These are phyloP conservation scores for Stentor roeselii DNA, from an alignment of 73 alveolate genomes.

Conservation along the genomic window DNA sequence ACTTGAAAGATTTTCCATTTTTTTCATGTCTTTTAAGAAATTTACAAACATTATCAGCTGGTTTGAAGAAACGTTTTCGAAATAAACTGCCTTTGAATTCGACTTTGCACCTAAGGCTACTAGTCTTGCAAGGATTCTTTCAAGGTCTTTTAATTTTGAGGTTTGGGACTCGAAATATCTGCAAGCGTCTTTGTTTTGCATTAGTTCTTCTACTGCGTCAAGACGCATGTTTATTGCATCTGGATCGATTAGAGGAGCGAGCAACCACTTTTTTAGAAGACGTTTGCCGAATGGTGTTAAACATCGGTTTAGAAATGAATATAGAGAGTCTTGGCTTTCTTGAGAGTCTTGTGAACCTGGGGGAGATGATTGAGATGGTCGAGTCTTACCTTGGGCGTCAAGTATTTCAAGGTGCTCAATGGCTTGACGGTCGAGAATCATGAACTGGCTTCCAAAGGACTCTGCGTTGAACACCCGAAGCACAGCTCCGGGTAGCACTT, in stretches of 20 bases:
- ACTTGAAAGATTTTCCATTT: constrained; percentile 22
- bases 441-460: background rate
- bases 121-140: constrained; percentile 55
- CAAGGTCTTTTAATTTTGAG: constrained; percentile 60
- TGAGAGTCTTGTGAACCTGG: no score
- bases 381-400: constrained; percentile 46
- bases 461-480: background rate
- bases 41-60: constrained; percentile 74
- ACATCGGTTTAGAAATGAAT: constrained; percentile 9
- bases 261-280: constrained; percentile 80
- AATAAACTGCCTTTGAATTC: constrained; percentile 79
- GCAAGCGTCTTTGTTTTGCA: constrained; percentile 54
- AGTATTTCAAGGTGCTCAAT: constrained; percentile 69
- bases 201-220: constrained; percentile 87
- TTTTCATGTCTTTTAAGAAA: constrained; percentile 47
- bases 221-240: constrained; percentile 68
- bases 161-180: constrained; percentile 60
- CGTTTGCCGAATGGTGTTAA: constrained; percentile 62
- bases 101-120: constrained; percentile 50
- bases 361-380: constrained; percentile 19
- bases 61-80: constrained; percentile 75
- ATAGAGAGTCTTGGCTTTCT: no score
- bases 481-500: background rate
- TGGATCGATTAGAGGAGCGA: constrained; percentile 70
- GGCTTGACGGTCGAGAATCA: constrained; percentile 62